Base-by-base conservation (phyloP, 1,284 basidiomycete genomes). In the Ustilago cynodontis region DNA sequence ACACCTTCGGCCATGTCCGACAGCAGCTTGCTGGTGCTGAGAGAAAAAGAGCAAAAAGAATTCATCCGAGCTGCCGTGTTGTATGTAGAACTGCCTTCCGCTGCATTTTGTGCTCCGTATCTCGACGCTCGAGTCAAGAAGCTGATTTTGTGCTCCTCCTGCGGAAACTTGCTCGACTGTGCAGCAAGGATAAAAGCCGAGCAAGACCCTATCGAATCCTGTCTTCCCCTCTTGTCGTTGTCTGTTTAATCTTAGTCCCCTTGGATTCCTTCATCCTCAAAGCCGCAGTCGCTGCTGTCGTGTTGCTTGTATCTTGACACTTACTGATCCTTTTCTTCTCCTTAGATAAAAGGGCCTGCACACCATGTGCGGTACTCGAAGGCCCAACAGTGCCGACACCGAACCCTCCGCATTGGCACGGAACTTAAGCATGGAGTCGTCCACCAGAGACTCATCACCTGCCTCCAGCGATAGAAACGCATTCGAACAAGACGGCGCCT, bases 391-490 rank as follows among this genome's bases (percentile, higher is more conserved):
- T 49, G 49, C 49, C 33, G 70, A 66, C 53, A 60, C 53, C 56
- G 56, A 66, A 14, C 70, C 66, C 47, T 64, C 72, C 41, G 64
- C 52, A n/a, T 52, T 60, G 64, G 64, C 63, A 37, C 55, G 58
- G 11, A 59, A 18, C 18, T 24, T 76, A n/a, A 64, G 60, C 31
- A 54, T 73, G 55, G 41, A 68, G 18, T 22, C 57, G n/a, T 68
- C 70, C 35, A 70, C 64, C 33, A 52, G 64, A 14, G 67, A 78
- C 24, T 65, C 75, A 7, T 74, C 76, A 7, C 68, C 76, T 16
- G 68, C 67, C 14, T 74, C 71, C 1, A 74, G 67, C 59, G 76
- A 78, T 13, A 54, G 67, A 20, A 55, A 56, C 47, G 55, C 71
- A 41, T 71, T 74, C 47, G 77, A 73, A 22, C 60, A 60, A 22